Evolutionary conservation across 768 basidiomycete species (phyloP).

Genomic region (Podaxis carcinomalis): DNA sequence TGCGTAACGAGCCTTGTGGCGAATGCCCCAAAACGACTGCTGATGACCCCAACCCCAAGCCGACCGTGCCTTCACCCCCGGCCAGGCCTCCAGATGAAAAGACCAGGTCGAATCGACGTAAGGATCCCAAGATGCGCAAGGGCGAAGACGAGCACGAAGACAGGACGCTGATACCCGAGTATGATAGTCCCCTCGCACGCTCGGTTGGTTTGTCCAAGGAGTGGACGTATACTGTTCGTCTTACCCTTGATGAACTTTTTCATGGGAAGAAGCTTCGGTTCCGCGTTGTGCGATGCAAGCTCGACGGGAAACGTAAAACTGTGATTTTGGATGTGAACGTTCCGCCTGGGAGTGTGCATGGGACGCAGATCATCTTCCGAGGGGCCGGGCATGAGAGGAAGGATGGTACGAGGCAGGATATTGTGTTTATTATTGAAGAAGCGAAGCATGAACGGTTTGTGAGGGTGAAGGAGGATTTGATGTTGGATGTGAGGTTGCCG

Average conservation of each 20-base stretch:
- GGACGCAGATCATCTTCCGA: slow-evolving; percentile 57
- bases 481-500: slow-evolving; percentile 50
- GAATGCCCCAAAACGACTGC: background rate
- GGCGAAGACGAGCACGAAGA: background rate
- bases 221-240: slow-evolving; percentile 61
- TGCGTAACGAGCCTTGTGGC: background rate
- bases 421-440: slow-evolving; percentile 64
- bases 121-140: background rate
- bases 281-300: slow-evolving; percentile 51
- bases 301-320: slow-evolving; percentile 45
- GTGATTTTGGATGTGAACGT: slow-evolving; percentile 60
- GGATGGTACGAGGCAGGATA: slow-evolving; percentile 55
- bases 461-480: slow-evolving; percentile 54
- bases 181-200: slow-evolving; percentile 31
- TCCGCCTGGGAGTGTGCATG: slow-evolving; percentile 56
- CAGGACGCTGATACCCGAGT: slow-evolving; percentile 5
- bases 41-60: background rate
- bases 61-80: background rate
- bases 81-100: background rate
- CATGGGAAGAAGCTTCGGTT: slow-evolving; percentile 52
- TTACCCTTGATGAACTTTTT: slow-evolving; percentile 63
- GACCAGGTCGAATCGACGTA: background rate
- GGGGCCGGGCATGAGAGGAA: slow-evolving; percentile 60
- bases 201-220: slow-evolving; percentile 44
- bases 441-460: slow-evolving; percentile 52